A percentile compares a stretch with the other conserved stretches of the same genome.
Conservation (phyloP, 2,329 filamentous ascomycete genomes). For the Apiospora saccharicola region DNA sequence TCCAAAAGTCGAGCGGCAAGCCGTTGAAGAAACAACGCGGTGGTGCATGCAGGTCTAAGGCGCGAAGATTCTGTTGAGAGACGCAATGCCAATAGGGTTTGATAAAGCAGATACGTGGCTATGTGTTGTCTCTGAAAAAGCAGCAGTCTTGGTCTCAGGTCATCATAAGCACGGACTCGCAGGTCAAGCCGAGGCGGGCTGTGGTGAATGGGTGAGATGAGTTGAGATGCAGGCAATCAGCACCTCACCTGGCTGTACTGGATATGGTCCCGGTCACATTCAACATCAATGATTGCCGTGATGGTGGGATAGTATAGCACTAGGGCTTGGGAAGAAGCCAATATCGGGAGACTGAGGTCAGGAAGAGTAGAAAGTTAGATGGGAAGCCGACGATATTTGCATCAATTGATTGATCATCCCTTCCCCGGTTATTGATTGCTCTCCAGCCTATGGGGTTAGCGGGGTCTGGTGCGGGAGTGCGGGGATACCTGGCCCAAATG, state of each 20-base stretch:
- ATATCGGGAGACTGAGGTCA: background rate
- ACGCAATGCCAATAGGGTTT: background rate
- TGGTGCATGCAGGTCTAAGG: constrained; percentile 9
- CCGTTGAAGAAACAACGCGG: constrained; percentile 3
- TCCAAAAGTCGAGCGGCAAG: background rate
- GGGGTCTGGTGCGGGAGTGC: background rate
- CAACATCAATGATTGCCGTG: too few relatives aligned
- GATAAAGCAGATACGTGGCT: background rate
- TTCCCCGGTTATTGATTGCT: background rate
- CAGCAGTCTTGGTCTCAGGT: background rate
- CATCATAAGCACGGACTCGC: background rate
- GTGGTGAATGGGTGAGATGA: background rate
- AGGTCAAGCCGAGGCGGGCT: background rate
- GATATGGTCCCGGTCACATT: background rate
- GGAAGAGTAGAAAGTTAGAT: background rate
- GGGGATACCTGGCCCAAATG: background rate
- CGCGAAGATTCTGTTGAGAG: background rate
- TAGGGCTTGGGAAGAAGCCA: background rate
- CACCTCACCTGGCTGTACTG: background rate
- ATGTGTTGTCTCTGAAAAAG: constrained; percentile 12
- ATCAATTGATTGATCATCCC: background rate
- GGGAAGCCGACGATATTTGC: background rate
- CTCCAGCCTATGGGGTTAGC: background rate
- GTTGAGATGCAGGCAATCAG: background rate
- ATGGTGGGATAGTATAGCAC: background rate